phyloP scores from a whole-genome alignment of 1,139 yeast genomes.

The Geotrichum restrictum region DNA sequence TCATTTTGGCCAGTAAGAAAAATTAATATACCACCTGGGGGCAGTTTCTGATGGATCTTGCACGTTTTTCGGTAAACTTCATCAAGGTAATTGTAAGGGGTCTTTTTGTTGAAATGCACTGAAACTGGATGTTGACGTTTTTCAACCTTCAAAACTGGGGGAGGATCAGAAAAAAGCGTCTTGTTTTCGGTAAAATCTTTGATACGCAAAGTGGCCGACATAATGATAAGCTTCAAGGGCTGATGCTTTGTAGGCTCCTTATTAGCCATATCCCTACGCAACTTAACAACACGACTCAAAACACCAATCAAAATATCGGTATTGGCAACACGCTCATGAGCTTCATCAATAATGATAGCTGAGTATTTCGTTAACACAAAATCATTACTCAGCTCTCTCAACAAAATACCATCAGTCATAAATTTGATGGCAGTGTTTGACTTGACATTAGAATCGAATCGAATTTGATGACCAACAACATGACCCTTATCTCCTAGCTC shows the following conservation, averaged over 20 bases:
- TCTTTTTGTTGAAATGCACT: conserved; percentile 79
- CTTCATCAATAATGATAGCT: conserved; percentile 87
- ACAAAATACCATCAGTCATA: conserved; percentile 97
- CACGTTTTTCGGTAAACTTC: conserved; percentile 83
- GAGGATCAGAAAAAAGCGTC: conserved; percentile 65
- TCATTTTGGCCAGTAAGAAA: conserved; percentile 95
- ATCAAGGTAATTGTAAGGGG: conserved; percentile 73
- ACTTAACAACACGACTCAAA: conserved; percentile 77
- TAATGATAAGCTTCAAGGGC: conserved; percentile 56
- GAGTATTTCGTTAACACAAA: conserved; percentile 78
- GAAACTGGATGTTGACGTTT: conserved; percentile 96
- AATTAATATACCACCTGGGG: conserved; percentile 90
- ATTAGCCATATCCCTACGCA: conserved; percentile 54
- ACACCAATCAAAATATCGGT: conserved; percentile 95
- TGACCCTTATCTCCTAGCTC: conserved; percentile 79
- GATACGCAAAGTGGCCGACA: conserved; percentile 96
- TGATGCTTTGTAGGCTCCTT: conserved; percentile 40
- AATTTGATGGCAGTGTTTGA: conserved; percentile 79
- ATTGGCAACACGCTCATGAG: conserved; percentile 93
- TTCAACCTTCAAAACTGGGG: conserved; percentile 86
- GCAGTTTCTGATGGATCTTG: conserved; percentile 79
- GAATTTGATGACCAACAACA: conserved; percentile 82
- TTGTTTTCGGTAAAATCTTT: conserved; percentile 85
- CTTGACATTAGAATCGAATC: conserved; percentile 76
- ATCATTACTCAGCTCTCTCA: conserved; percentile 89